Conservation (phyloP, 2,329 filamentous ascomycete species). For the Coniella vitis region DNA sequence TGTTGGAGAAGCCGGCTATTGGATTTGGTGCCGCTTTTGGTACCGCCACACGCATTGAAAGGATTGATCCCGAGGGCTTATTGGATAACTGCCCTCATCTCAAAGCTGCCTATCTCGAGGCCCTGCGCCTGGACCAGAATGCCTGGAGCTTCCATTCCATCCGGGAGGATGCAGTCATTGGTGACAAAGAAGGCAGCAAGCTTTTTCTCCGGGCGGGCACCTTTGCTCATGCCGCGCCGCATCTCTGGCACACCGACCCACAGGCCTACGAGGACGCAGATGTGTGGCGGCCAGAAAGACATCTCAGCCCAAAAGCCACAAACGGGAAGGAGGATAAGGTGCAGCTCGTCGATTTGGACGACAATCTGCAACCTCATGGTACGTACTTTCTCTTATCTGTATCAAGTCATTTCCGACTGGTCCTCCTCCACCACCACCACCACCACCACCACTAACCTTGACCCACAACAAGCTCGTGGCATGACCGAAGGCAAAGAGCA, state of each 20-base stretch:
- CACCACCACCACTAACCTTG: neutral
- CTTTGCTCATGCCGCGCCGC: slow-evolving; percentile 28
- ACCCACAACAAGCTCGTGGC: slow-evolving; percentile 25
- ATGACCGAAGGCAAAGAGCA: slow-evolving; percentile 28
- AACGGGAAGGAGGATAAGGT: slow-evolving; percentile 21
- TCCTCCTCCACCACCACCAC: too few species aligned
- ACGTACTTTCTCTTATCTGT: slow-evolving; percentile 11
- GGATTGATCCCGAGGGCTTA: slow-evolving; percentile 30
- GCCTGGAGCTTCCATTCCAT: slow-evolving; percentile 26
- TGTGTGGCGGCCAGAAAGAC: slow-evolving; percentile 30
- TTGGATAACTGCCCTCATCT: slow-evolving; percentile 31
- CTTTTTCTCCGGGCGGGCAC: slow-evolving; percentile 29
- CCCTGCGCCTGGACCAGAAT: slow-evolving; percentile 31
- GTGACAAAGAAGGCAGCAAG: slow-evolving; percentile 20
- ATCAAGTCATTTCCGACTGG: neutral
- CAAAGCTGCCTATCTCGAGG: slow-evolving; percentile 34
- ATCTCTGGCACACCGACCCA: slow-evolving; percentile 30
- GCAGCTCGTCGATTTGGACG: slow-evolving; percentile 20
- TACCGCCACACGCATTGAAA: slow-evolving; percentile 27
- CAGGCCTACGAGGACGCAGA: slow-evolving; percentile 26
- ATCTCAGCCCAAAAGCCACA: slow-evolving; percentile 22
- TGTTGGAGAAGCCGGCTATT: slow-evolving; percentile 27
- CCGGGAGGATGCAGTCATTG: slow-evolving; percentile 27
- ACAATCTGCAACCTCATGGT: slow-evolving; percentile 29
- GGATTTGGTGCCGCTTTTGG: slow-evolving; percentile 31